Base-by-base conservation (phyloP, 441 rosid genomes). In the Bocquillonia castaneifolia region DNA sequence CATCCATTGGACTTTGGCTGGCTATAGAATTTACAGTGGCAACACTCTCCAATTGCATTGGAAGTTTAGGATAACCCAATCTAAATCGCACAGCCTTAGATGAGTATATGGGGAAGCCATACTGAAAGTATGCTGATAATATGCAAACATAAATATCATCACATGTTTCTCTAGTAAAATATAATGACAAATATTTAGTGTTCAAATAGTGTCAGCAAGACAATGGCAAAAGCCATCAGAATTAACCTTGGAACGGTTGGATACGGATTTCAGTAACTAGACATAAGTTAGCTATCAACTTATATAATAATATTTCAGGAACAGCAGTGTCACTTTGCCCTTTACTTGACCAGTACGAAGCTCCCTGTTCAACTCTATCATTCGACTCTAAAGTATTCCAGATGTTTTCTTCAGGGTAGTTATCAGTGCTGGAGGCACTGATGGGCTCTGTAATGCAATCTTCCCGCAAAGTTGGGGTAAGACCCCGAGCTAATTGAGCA, bases 261-360 rank as follows among this genome's bases (percentile, higher is more conserved):
- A 88, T 45, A 71, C 65, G 80, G 76, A 92, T 75, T 64, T 90
- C 97, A 61, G 82, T 80, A 42, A 92, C 67, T 55, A 88, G 83
- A 76, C 92, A 86, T 65, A 92, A 63, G 78, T 85, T 86, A 18
- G 77, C 47, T 17, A 36, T 72, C 70, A 92, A 70, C 71, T 74
- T 85, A 73, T 92, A 92, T 18, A 83, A 71, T 59, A 92, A 81
- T 10, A 81, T 82, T 79, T 92, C 98, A 45, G 93, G 98, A n/a
- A 84, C 93, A 2, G 78, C 71, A 61, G 88, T 76, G 51, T 70
- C 75, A 68, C 73, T 81, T 39, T 86, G 88, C 42, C 97, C 98
- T 67, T 81, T 72, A 75, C 98, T 90, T 0, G 98, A 90, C 96
- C 98, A 92, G 77, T 92, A 92, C 0, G 82, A 85, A 79, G 86